These are phyloP conservation scores for Pterocarpus macrocarpus DNA, from an alignment of 306 rosid genomes.

Conservation along the genomic window DNA sequence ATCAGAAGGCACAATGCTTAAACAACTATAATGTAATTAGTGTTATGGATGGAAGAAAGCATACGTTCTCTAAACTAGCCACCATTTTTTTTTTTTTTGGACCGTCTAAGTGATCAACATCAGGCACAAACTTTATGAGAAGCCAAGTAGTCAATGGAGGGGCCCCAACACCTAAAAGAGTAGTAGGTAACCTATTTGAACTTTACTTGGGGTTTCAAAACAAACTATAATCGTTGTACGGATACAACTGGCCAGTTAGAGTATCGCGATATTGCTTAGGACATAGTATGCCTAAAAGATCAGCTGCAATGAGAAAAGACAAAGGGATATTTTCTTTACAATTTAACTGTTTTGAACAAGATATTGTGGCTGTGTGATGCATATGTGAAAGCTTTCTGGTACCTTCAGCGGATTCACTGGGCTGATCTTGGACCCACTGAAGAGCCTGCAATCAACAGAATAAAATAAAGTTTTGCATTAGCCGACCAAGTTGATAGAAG, in stretches of 20 bases:
- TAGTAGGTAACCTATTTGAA: constrained; percentile 47
- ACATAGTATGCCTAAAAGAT: constrained; percentile 54
- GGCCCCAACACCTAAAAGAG: background rate
- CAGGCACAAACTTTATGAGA: background rate
- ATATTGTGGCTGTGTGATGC: constrained; percentile 31
- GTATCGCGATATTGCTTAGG: constrained; percentile 67
- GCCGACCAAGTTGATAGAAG: too few relatives aligned
- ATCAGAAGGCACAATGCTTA: background rate
- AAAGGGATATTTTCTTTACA: constrained; percentile 40
- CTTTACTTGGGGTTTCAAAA: constrained; percentile 38
- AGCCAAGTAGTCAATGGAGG: background rate
- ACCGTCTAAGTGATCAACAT: background rate
- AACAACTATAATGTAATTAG: background rate
- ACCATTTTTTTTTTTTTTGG: background rate
- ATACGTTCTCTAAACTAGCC: background rate
- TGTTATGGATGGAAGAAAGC: background rate
- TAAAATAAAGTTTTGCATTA: constrained; percentile 5
- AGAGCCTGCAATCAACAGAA: constrained; percentile 41
- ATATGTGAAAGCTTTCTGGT: constrained; percentile 42
- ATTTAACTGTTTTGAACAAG: constrained; percentile 35
- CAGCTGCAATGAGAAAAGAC: constrained; percentile 36
- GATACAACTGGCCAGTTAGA: constrained; percentile 57
- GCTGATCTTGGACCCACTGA: constrained; percentile 49
- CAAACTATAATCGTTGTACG: constrained; percentile 61
- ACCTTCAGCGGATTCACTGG: constrained; percentile 43